Evolutionary conservation across 2,329 filamentous ascomycete genomes (phyloP).

Genomic region (Beauveria rudraprayagi): DNA sequence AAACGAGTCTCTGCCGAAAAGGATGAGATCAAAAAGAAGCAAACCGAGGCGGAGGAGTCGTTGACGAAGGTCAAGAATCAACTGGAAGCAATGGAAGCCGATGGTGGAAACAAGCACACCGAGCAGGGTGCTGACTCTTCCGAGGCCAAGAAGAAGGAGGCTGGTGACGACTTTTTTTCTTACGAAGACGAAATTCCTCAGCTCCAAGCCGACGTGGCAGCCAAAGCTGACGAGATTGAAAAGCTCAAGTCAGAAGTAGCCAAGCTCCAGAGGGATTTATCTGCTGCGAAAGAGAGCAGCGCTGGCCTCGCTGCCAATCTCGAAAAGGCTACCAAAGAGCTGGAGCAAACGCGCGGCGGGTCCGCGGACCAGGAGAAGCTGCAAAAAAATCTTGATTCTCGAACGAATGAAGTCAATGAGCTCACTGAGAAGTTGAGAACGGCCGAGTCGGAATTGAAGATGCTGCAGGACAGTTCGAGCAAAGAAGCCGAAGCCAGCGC

Average conservation of each 20-base stretch:
- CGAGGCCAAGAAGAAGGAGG: slow-evolving; percentile 18
- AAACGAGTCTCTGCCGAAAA: slow-evolving; percentile 79
- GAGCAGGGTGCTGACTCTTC: background rate
- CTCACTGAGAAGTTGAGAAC: slow-evolving; percentile 41
- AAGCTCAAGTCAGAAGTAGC: slow-evolving; percentile 62
- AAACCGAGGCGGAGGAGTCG: slow-evolving; percentile 59
- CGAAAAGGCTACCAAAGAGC: slow-evolving; percentile 58
- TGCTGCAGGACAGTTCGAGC: slow-evolving; percentile 30
- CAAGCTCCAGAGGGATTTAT: slow-evolving; percentile 61
- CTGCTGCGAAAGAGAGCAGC: slow-evolving; percentile 62
- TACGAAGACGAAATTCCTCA: slow-evolving; percentile 82
- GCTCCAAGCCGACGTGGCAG: slow-evolving; percentile 65
- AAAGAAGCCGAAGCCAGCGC: slow-evolving; percentile 25
- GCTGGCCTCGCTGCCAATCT: slow-evolving; percentile 58
- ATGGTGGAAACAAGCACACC: slow-evolving; percentile 38
- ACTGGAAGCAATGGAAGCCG: slow-evolving; percentile 46
- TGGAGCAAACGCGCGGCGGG: slow-evolving; percentile 40
- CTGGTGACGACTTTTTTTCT: slow-evolving; percentile 75
- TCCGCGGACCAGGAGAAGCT: slow-evolving; percentile 34
- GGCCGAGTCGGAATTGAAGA: slow-evolving; percentile 36
- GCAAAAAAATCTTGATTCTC: slow-evolving; percentile 41
- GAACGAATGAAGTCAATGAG: slow-evolving; percentile 39
- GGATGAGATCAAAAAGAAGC: slow-evolving; percentile 69
- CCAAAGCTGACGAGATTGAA: slow-evolving; percentile 62
- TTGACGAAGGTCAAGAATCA: slow-evolving; percentile 56